Evolutionary conservation across 2,329 filamentous ascomycete genomes (phyloP), one percentile per base, ranked within the genome.

Genomic region (Zymoseptoria brevis): DNA sequence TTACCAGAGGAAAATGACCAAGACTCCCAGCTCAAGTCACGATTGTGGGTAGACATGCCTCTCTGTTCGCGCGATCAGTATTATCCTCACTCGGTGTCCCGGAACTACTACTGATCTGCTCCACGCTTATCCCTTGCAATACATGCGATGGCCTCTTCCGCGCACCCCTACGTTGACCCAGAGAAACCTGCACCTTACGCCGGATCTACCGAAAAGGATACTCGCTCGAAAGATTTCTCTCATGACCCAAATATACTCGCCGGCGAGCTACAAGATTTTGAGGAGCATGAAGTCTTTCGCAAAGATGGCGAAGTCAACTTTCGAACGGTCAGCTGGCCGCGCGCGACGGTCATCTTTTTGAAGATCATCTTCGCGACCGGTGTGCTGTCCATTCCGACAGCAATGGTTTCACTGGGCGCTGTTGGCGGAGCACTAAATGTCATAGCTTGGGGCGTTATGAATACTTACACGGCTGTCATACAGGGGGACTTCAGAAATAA

Each of bases 311-410:
- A 76, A 19, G 79, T 82, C 50, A 74, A 83, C 54, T 83, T 83
- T 62, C 74, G 80, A 19, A 81, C 79, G 1, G 80, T 83, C 16
- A 74, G 75, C 58, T 83, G 81, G 80, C 74, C 76, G 16, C 75
- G 77, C 19, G 79, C 80, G 1, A 71, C 79, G 2, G 73, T 81
- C 22, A 81, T 83, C 62, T 81, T 83, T 58, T 68, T 81, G 19
- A 83, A 82, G 70, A 73, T 79, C 57, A 76, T 79, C 62, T 80
- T 80, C 62, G 78, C 78, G 9, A 79, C 77, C 1, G 78, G 79
- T 54, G 77, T 81, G 1, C 70, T 81, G 4, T 76, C 74, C 3
- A 79, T 81, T n/a, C 79, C 79, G 0, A 74, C 75, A 0, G 73
- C 79, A 1, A 76, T 81, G 75, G 76, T 76, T 55, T 69, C 73